Percentiles rank a stretch among this genome's conserved stretches.
These are phyloP conservation scores for Xanthoconium purpureum DNA, from an alignment of 768 basidiomycete species.

Conservation along the genomic window DNA sequence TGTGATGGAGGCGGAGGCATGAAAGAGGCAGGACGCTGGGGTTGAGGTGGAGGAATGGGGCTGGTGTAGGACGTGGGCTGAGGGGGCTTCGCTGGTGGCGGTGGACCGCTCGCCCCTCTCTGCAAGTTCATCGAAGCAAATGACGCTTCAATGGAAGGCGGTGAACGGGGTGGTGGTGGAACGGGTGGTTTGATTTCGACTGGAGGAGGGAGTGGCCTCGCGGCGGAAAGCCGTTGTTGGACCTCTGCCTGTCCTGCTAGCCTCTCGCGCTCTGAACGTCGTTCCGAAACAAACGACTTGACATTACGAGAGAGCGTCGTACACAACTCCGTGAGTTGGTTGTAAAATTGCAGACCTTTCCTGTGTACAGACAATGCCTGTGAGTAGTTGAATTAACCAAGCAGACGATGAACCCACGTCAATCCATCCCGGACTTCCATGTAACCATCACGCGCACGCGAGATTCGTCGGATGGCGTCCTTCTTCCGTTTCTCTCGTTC, in stretches of 20 bases:
- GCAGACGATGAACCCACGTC: conserved; percentile 49
- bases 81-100: conserved; percentile 29
- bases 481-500: conserved; percentile 78
- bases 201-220: conserved; percentile 35
- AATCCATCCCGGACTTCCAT: conserved; percentile 84
- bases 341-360: conserved; percentile 88
- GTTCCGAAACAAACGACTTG: conserved; percentile 56
- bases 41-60: conserved; percentile 13
- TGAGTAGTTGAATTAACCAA: conserved; percentile 6
- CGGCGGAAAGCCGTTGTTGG: conserved; percentile 56
- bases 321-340: conserved; percentile 67
- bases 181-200: conserved; percentile 49
- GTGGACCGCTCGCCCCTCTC: conserved; percentile 23
- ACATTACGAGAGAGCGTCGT: conserved; percentile 55
- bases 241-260: conserved; percentile 69
- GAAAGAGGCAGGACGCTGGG: conserved; percentile 22
- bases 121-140: conserved; percentile 58
- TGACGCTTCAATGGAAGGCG: conserved; percentile 45
- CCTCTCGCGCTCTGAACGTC: conserved; percentile 68
- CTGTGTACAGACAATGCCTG: conserved; percentile 35
- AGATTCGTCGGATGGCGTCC: conserved; percentile 69
- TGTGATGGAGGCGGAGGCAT: conserved; percentile 25
- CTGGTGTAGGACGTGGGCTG: conserved; percentile 28
- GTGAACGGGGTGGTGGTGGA: conserved; percentile 41
- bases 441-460: conserved; percentile 76